Percentiles rank a stretch among this genome's conserved stretches.
Evolutionary conservation across 2,329 filamentous ascomycete genomes (phyloP).

Genomic region (Balansia obtecta): DNA sequence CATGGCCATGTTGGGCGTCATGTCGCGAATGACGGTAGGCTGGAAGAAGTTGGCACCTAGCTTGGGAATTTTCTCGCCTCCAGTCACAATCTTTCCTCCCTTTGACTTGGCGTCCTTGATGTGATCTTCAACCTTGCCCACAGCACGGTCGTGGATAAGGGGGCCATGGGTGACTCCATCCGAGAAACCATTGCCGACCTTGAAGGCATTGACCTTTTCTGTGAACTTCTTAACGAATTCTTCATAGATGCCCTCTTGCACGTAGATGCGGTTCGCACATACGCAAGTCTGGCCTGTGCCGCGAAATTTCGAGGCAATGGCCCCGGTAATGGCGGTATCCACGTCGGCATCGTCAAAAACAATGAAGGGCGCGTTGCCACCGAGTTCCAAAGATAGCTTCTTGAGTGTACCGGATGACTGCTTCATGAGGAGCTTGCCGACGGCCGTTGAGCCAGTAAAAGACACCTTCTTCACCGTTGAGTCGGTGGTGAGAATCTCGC

Average conservation of each 20-base stretch:
- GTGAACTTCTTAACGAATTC: slow-evolving; percentile 56
- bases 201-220: slow-evolving; percentile 61
- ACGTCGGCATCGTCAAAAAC: slow-evolving; percentile 93
- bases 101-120: slow-evolving; percentile 68
- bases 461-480: slow-evolving; percentile 77
- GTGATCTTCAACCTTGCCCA: slow-evolving; percentile 67
- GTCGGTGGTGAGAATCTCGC: slow-evolving; percentile 58
- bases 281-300: slow-evolving; percentile 94
- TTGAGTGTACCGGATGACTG: slow-evolving; percentile 79
- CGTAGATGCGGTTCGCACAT: slow-evolving; percentile 71
- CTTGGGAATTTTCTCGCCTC: slow-evolving; percentile 61
- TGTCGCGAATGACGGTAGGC: slow-evolving; percentile 77
- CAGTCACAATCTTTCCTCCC: slow-evolving; percentile 62
- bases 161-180: slow-evolving; percentile 66
- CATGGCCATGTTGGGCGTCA: slow-evolving; percentile 76
- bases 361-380: slow-evolving; percentile 91
- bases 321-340: slow-evolving; percentile 70
- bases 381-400: slow-evolving; percentile 74
- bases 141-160: slow-evolving; percentile 72
- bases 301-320: slow-evolving; percentile 82
- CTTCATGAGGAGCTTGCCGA: slow-evolving; percentile 73
- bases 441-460: slow-evolving; percentile 71
- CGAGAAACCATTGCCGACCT: slow-evolving; percentile 62
- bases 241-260: slow-evolving; percentile 69
- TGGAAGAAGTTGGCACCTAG: slow-evolving; percentile 80